phyloP scores from a whole-genome alignment of 352 stramenopile genomes.

The Poterioochromonas sp. region DNA sequence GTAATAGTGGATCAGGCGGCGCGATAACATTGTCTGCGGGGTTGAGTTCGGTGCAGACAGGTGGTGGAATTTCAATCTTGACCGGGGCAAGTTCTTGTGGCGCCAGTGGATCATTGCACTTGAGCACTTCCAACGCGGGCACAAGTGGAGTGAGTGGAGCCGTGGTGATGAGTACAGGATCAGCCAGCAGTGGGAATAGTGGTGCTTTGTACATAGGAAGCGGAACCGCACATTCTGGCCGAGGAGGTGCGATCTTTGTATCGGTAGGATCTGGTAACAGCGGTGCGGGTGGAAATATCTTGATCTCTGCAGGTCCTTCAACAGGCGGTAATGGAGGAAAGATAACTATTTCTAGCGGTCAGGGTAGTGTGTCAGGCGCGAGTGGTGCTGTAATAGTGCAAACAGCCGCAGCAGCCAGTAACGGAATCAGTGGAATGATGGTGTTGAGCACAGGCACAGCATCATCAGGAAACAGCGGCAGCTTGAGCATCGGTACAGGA shows the following conservation, averaged over 20 bases:
- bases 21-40: not conserved
- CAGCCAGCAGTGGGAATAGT: not conserved
- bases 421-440: not conserved
- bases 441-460: not conserved
- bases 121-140: not conserved
- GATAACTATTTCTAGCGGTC: not conserved
- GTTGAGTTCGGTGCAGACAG: not conserved
- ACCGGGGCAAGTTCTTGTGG: not conserved
- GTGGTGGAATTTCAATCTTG: not conserved
- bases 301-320: constrained; percentile 51
- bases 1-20: not conserved
- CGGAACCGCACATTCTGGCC: not conserved
- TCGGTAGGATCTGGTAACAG: constrained; percentile 37
- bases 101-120: not conserved
- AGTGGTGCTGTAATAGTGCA: not conserved
- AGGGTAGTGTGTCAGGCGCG: not conserved
- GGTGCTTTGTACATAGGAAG: not conserved
- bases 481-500: not conserved
- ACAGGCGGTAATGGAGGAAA: not conserved
- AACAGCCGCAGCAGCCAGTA: not conserved
- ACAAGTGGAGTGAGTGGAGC: not conserved
- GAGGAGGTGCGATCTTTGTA: not conserved
- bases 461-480: not conserved
- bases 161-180: constrained; percentile 26
- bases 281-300: constrained; percentile 52